Base-by-base conservation (phyloP, 2,329 filamentous ascomycete genomes). In the Ceratocystis eucalypticola region DNA sequence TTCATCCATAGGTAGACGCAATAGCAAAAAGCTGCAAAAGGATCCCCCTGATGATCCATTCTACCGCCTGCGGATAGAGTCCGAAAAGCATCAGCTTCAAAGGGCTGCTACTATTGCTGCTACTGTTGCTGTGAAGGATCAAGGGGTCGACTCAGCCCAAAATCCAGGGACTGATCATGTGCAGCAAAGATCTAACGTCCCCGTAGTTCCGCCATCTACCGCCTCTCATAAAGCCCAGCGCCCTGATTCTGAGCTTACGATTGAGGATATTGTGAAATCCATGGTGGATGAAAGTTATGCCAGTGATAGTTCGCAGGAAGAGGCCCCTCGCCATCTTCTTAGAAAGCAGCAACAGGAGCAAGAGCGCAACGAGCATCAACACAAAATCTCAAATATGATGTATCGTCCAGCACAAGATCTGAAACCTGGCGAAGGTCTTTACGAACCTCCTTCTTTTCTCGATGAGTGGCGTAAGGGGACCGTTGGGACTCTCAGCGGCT, bases 391-490 rank as follows among this genome's bases (percentile, higher is more conserved):
- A 15, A 65, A 63, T 25, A 63, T 65, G 53, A 30, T 66, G 53
- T 68, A 66, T 53, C 61, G 33, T 3, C 46, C 41, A 10, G 57
- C 45, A 22, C 65, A 66, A 15, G 55, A 67, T 12, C 61, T 65
- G 17, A 62, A 68, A 57, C 81, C 82, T 8, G 78, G 82, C 44
- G 75, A 81, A 65, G 81, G 81, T 17, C 74, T 82, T 46, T 90
- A 89, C 72, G 75, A 83, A 37, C 78, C 82, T 3, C 80, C 84
- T 0, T 75, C 78, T 65, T 85, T 84, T 71, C 77, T 92, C 6
- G 82, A 89, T 44, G 88, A 92, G 72, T 91, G 88, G 88, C 86
- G 82, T 72, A 85, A 84, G 71, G 86, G 81, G 6, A 83, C 82
- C 0, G 79, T 86, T 44, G 87, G 86, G 44, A 81, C 80, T 6